Base-by-base conservation (phyloP, 2,329 filamentous ascomycete species). In the Fusarium sp. region DNA sequence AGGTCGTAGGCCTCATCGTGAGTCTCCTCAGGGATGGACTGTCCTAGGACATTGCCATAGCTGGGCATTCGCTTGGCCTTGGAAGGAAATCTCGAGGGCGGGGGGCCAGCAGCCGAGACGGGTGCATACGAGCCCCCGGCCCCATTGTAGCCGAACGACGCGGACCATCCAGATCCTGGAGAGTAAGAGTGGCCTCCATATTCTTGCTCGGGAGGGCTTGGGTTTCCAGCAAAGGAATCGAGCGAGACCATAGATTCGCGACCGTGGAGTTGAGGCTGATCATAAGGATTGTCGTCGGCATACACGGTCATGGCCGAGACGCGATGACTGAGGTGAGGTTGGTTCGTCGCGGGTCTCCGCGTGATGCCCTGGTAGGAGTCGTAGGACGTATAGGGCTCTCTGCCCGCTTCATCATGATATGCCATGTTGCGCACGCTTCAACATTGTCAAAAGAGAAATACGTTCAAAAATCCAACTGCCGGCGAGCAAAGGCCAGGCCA, bases 1-100 rank as follows among this genome's bases (percentile, higher is more conserved):
- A 88, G 76, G 61, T 83, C 84, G 43, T 86, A 84, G 22, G 82
- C 81, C 50, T 87, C 84, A 60, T 87, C 83, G 8, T 78, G 68
- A 9, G 82, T 83, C 11, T 81, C 74, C 6, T 79, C 77, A 3
- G 73, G 76, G n/a, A 78, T 75, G 6, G 79, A 71, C 35, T 78
- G 74, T 30, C 72, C 74, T 32, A 78, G 32, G 2, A 77, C 66
- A 9, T 79, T 74, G n/a, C 65, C 68, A 62, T 80, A 79, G 45
- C 76, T 77, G 11, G 79, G 62, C 32, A 69, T 72, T 52, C 79
- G 79, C 47, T 72, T 73, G 20, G 71, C 68, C 63, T 68, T 76
- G 1, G 82, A 80, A 15, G 77, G 66, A 7, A 69, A 63, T 27
- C 78, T 72, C 14, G 76, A 65, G 15, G 77, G 70, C 2, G 72